Evolutionary conservation across 208 protist species (phyloP).

Genomic region (Trypanosoma cruzi): DNA sequence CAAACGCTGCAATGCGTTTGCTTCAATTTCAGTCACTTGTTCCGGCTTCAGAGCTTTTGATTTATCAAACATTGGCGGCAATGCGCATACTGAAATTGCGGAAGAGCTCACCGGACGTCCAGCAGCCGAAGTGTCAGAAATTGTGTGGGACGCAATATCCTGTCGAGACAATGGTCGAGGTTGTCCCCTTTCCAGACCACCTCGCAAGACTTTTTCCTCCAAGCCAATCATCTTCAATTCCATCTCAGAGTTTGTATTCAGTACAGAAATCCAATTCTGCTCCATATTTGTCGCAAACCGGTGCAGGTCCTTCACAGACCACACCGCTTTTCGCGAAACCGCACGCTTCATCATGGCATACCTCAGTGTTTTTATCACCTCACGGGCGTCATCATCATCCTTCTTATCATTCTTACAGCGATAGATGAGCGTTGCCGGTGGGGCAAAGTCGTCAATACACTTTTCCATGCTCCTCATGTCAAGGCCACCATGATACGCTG

Average conservation of each 20-base stretch:
- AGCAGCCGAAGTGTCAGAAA: not conserved
- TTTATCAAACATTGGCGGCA: conserved; percentile 14
- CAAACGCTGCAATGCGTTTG: conserved; percentile 55
- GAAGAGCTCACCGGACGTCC: not conserved
- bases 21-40: conserved; percentile 76
- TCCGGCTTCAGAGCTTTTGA: conserved; percentile 56
- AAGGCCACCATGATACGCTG: conserved; percentile 61
- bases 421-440: conserved; percentile 66
- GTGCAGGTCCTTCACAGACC: conserved; percentile 65
- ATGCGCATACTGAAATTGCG: not conserved
- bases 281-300: conserved; percentile 75
- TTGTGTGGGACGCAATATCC: not conserved
- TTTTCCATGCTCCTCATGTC: conserved; percentile 83
- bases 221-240: conserved; percentile 54
- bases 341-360: conserved; percentile 47
- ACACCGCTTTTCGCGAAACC: conserved; percentile 41
- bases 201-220: conserved; percentile 48
- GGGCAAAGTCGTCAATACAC: conserved; percentile 76
- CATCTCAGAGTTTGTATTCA: conserved; percentile 63
- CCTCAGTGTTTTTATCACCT: conserved; percentile 57
- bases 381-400: conserved; percentile 61
- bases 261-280: conserved; percentile 70
- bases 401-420: conserved; percentile 60
- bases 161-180: conserved; percentile 3
- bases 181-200: conserved; percentile 28